Base-by-base conservation (phyloP, 495 filamentous ascomycete species). In the Talaromyces nanjingensis region DNA sequence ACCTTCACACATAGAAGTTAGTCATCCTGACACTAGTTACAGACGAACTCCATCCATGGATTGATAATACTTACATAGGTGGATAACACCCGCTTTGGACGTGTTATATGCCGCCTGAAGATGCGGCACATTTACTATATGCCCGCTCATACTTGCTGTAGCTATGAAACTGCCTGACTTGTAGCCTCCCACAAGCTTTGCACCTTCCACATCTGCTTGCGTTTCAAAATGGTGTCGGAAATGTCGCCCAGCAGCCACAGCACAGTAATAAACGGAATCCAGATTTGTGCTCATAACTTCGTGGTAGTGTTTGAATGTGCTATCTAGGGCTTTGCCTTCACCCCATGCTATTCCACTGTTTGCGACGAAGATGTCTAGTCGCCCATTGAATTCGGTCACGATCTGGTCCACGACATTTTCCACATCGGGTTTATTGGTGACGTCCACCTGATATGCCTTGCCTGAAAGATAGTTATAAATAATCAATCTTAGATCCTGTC, bases 101-200 rank as follows among this genome's bases (percentile, higher is more conserved):
- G 90, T 89, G 68, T 96, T 97, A 73, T 97, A 97, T 20, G 89
- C 85, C 9, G 88, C 82, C 74, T 96, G 92, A 66, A 91, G 70
- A 76, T 96, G 91, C 16, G 93, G 92, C 62, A 93, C 84, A 69
- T 96, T 96, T 69, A 87, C 89, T 67, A 96, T 90, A 73, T 93
- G 91, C 3, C 89, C 91, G 72, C 85, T 89, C 85, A 93, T 93
- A 67, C 72, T 75, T 1, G 76, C 76, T 11, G 74, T 79, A 54
- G 79, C 77, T 31, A 80, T 75, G 14, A 80, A 66, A 69, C 75
- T 78, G 0, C 77, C 77, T 55, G 54, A 53, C 0, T 76, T 78
- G 18, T 9, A 62, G 24, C 24, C 37, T 2, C 24, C 37, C n/a
- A 6, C 42, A 34, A 62, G 59, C 18, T 16, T 0, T 45, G 18